Base-by-base conservation (phyloP, 768 basidiomycete species). In the Termitomyces eurrhizus region DNA sequence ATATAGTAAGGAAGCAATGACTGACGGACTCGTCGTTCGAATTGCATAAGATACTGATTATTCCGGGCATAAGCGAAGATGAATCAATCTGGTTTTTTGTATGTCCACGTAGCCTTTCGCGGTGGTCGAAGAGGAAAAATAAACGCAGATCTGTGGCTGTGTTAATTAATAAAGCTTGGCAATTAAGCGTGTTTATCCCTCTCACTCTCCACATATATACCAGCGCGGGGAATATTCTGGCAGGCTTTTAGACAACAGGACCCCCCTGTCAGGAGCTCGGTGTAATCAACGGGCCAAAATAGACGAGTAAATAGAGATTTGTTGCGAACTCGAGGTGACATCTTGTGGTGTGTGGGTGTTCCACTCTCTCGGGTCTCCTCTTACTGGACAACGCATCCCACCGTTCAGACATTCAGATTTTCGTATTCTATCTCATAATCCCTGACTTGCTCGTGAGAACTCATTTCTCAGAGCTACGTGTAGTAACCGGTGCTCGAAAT, bases 361-460 rank as follows among this genome's bases (percentile, higher is more conserved):
- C 77, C 77, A 77, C 72, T 77, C 71, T 74, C 64, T 76, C 73
- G 77, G 76, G 75, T 77, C 74, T 66, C 62, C 65, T 64, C 66
- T 65, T 67, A 62, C 64, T 69, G 66, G 67, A 56, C 68, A 63
- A 50, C 62, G 48, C 56, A 62, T 66, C 64, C 67, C 62, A 62
- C 61, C 53, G 48, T 39, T 56, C 45, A 53, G 59, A 36, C 48
- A 59, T 49, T 54, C 62, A 52, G 52, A 57, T 55, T 29, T 53
- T 51, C 57, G 48, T 54, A 39, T 45, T 53, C 58, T 55, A 41
- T 50, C 62, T 59, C 24, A 49, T 57, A 57, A 53, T 35, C 11
- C 42, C 35, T 55, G 29, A 48, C 36, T 58, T 48, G 53, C 50
- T 63, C 66, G 62, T 68, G 66, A 67, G 69, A 69, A 67, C 13